Percentiles rank a stretch among this genome's conserved stretches.
These are phyloP conservation scores for Picochlorum sp. DNA, from an alignment of 139 green algal species.

Conservation along the genomic window DNA sequence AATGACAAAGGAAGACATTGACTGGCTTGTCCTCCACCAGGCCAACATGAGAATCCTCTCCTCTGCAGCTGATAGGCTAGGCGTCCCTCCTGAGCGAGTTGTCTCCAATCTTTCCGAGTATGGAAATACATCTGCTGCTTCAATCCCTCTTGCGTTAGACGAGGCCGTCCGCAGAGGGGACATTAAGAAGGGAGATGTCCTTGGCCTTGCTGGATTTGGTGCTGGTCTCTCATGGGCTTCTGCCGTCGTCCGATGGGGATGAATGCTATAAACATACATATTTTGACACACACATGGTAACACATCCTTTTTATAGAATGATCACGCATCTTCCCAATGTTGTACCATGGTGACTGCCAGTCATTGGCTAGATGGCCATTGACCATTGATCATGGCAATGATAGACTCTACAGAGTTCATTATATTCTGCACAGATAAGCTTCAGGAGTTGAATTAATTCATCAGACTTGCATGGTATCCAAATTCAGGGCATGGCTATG, in stretches of 20 bases:
- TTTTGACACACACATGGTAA: too few species aligned
- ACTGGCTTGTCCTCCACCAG: slow-evolving; percentile 92
- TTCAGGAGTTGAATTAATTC: too few species aligned
- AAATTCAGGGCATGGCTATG: too few species aligned
- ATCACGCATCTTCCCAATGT: too few species aligned
- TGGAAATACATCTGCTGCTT: slow-evolving; percentile 94
- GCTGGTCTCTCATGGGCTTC: slow-evolving; percentile 88
- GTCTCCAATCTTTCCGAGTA: slow-evolving; percentile 84
- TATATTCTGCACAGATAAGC: too few species aligned
- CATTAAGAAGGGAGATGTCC: slow-evolving; percentile 56
- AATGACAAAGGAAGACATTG: slow-evolving; percentile 60
- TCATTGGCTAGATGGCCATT: too few species aligned
- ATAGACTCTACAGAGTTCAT: too few species aligned
- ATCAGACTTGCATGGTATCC: too few species aligned
- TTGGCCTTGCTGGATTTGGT: slow-evolving; percentile 92
- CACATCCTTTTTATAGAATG: too few species aligned
- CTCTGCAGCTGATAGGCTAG: slow-evolving; percentile 71
- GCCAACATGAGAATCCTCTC: slow-evolving; percentile 97
- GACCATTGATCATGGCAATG: too few species aligned
- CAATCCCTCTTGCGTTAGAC: slow-evolving; percentile 90
- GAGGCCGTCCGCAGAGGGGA: slow-evolving; percentile 76
- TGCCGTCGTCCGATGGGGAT: slow-evolving; percentile 85
- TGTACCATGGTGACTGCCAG: too few species aligned
- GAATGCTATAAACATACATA: slow-evolving; percentile 11
- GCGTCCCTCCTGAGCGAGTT: slow-evolving; percentile 57